Conservation (phyloP, 441 rosid genomes). For the Metrosideros polymorpha region DNA sequence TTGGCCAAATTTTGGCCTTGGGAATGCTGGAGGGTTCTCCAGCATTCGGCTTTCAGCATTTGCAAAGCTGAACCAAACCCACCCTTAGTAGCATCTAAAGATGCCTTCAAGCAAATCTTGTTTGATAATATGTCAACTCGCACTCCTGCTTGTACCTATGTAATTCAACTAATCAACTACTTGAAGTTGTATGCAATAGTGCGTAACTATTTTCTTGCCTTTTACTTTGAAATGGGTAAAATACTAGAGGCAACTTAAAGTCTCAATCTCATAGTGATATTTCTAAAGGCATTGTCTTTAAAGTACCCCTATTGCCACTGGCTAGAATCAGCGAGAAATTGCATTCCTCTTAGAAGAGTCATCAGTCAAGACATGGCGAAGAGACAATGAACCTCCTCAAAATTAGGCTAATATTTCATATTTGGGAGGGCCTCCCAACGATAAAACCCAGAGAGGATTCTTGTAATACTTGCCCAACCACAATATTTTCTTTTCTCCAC, state of each 20-base stretch:
- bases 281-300: background rate
- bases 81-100: background rate
- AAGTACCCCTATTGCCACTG: background rate
- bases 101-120: background rate
- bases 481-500: background rate
- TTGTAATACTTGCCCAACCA: background rate
- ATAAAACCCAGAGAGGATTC: background rate
- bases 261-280: background rate
- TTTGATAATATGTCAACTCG: background rate
- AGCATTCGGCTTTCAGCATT: too few relatives aligned
- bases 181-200: background rate
- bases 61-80: too few relatives aligned
- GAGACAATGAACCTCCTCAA: background rate
- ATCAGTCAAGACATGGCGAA: background rate
- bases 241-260: background rate
- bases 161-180: background rate
- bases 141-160: background rate
- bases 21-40: too few relatives aligned
- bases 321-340: background rate
- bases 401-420: background rate
- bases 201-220: background rate
- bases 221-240: background rate
- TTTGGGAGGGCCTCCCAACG: background rate
- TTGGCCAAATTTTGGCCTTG: too few relatives aligned
- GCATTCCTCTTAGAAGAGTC: background rate